A percentile compares a stretch with the other conserved stretches of the same genome.
Conservation (phyloP, 306 rosid genomes). For the Cicer pinnatifidum region DNA sequence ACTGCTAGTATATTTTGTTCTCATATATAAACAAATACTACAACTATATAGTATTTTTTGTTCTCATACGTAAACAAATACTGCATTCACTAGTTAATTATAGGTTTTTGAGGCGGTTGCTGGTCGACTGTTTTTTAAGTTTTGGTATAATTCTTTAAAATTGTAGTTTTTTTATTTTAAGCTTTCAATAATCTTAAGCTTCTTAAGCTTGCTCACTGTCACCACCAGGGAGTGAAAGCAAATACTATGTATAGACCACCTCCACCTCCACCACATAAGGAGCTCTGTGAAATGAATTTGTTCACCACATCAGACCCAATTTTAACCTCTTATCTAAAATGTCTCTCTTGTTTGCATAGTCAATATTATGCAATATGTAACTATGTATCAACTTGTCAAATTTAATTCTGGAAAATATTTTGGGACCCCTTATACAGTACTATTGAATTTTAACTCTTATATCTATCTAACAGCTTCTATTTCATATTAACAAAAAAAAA, state of each 20-base stretch:
- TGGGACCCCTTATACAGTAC: constrained; percentile 43
- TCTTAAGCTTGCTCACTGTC: not conserved
- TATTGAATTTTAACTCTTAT: not conserved
- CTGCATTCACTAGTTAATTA: too few species aligned
- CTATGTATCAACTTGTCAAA: not conserved
- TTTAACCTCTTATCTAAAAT: constrained; percentile 13
- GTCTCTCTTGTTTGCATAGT: constrained; percentile 31
- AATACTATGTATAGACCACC: constrained; percentile 44
- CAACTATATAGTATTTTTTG: too few species aligned
- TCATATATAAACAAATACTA: too few species aligned
- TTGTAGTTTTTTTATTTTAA: too few species aligned
- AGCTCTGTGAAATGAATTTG: constrained; percentile 68
- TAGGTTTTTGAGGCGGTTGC: too few species aligned
- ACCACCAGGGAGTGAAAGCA: constrained; percentile 35
- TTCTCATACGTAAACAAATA: too few species aligned
- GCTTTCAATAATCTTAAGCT: too few species aligned
- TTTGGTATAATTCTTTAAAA: too few species aligned
- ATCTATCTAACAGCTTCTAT: constrained; percentile 27
- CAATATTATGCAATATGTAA: constrained; percentile 16
- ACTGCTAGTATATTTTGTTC: too few species aligned
- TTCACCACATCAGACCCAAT: constrained; percentile 52
- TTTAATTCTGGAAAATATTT: not conserved
- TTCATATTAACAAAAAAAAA: not conserved
- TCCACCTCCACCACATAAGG: constrained; percentile 79
- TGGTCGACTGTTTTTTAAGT: too few species aligned